Base-by-base conservation (phyloP, 2,329 filamentous ascomycete species). In the Sarocladium strictum region DNA sequence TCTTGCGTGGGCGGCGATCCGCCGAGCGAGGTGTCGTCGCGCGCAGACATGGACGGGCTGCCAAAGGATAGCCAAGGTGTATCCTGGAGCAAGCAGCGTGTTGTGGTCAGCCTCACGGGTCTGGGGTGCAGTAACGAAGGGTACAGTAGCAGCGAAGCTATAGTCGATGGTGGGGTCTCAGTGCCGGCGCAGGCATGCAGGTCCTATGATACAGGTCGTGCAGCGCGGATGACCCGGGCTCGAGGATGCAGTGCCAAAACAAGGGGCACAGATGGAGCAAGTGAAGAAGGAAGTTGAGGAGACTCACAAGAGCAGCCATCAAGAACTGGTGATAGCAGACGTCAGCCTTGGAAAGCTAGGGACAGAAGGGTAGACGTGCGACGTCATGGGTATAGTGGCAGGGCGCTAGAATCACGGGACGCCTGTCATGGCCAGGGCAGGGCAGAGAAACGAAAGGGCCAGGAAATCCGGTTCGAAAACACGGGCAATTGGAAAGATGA, bases 11-110 rank as follows among this genome's bases (percentile, higher is more conserved):
- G 71, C 64, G 63, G 68, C 61, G 65, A 62, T 60, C 62, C 62
- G 66, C 67, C 66, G 54, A 64, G 56, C 35, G 65, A 64, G 59
- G 61, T 63, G 64, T 70, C 69, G 61, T 70, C 69, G 62, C 64
- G 68, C 55, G 67, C 65, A 67, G 69, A 69, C 69, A 72, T 72
- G 62, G 68, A 62, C 55, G 61, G 60, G 58, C 65, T 61, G 56
- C 70, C 62, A 66, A 78, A 76, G 68, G 74, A 70, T 67, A 81
- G 69, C 78, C 78, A 81, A 62, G 79, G 78, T 40, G 65, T 68
- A 53, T 73, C 70, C 70, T 73, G 53, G 19, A 7, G 19, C 14
- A 21, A n/a, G 50, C 43, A 45, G 23, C 41, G 10, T n/a, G n/a
- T 50, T 51, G 55, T 27, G 47, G 17, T 45, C 40, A 45, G 23